Conservation (phyloP, 345 rosid species). For the Populus ilicifolia region DNA sequence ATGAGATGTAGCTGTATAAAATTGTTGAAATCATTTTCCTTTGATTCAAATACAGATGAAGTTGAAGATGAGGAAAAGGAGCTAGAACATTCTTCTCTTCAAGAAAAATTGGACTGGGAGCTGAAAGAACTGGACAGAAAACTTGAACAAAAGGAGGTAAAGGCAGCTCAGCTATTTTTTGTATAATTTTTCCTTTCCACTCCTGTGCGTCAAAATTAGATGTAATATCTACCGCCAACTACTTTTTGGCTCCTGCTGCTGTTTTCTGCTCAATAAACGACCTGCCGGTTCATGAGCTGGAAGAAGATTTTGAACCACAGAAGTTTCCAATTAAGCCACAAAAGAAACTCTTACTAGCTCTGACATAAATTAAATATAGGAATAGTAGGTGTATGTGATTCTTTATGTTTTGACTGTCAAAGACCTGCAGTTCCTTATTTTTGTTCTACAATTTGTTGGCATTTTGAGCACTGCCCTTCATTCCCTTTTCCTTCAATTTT, state of each 20-base stretch:
- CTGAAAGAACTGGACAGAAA: conserved; percentile 82
- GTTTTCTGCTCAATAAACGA: not conserved
- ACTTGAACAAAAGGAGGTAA: conserved; percentile 95
- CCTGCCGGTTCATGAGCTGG: not conserved
- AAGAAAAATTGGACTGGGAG: conserved; percentile 80
- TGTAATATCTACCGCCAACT: not conserved
- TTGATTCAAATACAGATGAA: conserved; percentile 47
- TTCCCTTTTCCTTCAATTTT: conserved; percentile 10
- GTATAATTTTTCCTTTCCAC: not conserved
- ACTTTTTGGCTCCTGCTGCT: not conserved
- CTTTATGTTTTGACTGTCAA: not conserved
- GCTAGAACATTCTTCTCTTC: conserved; percentile 83
- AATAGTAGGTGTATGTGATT: not conserved
- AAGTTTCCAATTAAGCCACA: too few species aligned
- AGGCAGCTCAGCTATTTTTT: not conserved
- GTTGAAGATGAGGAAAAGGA: conserved; percentile 71
- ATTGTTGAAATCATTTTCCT: not conserved
- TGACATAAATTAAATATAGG: not conserved
- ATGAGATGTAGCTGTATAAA: not conserved
- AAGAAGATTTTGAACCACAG: not conserved
- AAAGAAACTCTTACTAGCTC: not conserved
- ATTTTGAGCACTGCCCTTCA: not conserved
- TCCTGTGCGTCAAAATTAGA: not conserved
- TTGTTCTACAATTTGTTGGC: not conserved
- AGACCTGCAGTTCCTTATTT: not conserved